phyloP scores from a whole-genome alignment of 768 basidiomycete genomes.

The Tylopilus sp. region DNA sequence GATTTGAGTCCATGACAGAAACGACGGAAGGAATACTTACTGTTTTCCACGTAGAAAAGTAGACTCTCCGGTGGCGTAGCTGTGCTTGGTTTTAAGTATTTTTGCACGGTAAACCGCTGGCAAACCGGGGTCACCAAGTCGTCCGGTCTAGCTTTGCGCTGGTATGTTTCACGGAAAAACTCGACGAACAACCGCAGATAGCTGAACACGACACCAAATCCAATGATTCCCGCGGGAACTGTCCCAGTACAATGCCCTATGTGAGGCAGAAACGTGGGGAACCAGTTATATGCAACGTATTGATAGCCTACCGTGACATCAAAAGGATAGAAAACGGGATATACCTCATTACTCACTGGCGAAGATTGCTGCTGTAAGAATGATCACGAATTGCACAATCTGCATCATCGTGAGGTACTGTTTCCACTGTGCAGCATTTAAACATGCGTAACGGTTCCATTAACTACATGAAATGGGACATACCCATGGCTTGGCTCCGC shows the following conservation, averaged over 20 bases:
- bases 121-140: no score
- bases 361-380: constrained; percentile 9
- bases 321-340: background rate
- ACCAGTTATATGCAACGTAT: constrained; percentile 18
- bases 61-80: background rate
- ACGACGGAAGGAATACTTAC: background rate
- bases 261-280: constrained; percentile 14
- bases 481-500: constrained; percentile 33
- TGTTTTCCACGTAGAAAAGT: constrained; percentile 11
- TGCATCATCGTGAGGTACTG: constrained; percentile 23
- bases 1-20: background rate
- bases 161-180: constrained; percentile 20
- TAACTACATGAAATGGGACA: background rate
- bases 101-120: background rate
- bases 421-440: constrained; percentile 17
- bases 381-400: constrained; percentile 21
- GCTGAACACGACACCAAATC: constrained; percentile 11
- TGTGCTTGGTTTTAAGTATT: background rate
- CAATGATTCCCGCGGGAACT: constrained; percentile 12
- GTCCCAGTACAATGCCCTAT: constrained; percentile 16
- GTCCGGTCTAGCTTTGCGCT: constrained; percentile 1
- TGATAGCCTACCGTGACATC: constrained; percentile 12
- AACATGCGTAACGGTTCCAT: background rate
- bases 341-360: constrained; percentile 5
- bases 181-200: constrained; percentile 21